phyloP scores from a whole-genome alignment of 176 grass and related monocot genomes.

The Microstegium vimineum region DNA sequence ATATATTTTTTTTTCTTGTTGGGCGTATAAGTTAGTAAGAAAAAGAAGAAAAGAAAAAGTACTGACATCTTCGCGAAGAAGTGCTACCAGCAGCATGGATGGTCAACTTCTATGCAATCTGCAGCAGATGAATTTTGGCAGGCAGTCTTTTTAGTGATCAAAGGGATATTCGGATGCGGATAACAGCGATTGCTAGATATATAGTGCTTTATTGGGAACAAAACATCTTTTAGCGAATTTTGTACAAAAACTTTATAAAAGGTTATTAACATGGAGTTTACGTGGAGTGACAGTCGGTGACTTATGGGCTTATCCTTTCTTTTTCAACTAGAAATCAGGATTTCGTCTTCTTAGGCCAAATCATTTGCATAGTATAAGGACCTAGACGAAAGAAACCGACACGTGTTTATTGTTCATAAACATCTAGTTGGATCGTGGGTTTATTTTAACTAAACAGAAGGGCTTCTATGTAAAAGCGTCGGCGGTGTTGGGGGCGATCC shows the following conservation, averaged over 20 bases:
- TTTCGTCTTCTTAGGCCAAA: too few species aligned
- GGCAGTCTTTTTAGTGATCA: not conserved
- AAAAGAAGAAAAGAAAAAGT: not conserved
- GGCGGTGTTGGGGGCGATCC: too few species aligned
- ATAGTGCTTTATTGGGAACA: not conserved
- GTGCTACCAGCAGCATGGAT: constrained; percentile 1
- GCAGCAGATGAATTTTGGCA: not conserved
- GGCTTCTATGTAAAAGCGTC: too few species aligned
- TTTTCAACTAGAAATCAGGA: too few species aligned
- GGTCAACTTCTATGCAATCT: not conserved
- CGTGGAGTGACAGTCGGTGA: too few species aligned
- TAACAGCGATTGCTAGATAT: not conserved
- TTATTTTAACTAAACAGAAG: too few species aligned
- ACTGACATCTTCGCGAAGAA: not conserved
- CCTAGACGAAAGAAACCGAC: too few species aligned
- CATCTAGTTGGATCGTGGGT: too few species aligned
- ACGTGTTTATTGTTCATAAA: too few species aligned
- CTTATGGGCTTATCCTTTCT: too few species aligned
- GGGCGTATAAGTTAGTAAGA: not conserved
- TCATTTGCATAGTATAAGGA: too few species aligned
- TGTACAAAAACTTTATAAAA: constrained; percentile 11
- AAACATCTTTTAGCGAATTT: not conserved
- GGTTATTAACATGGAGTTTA: constrained; percentile 1
- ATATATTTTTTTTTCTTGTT: not conserved
- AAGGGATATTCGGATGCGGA: not conserved